A percentile compares a stretch with the other conserved stretches of the same genome.
Evolutionary conservation across 108 stramenopile species (phyloP).

Genomic region (Nannochloropsis granulata): DNA sequence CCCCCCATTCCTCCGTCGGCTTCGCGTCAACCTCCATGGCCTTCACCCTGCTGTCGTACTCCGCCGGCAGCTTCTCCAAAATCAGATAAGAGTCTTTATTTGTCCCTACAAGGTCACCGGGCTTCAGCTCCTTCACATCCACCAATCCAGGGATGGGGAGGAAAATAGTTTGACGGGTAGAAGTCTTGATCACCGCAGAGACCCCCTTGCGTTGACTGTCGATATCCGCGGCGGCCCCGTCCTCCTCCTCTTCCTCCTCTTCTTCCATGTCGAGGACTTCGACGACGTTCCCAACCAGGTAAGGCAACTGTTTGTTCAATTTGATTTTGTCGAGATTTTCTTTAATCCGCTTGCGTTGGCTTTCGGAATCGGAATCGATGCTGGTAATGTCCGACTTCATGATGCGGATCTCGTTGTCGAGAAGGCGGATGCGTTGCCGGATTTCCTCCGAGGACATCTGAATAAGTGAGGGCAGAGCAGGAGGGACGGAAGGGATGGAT

Average conservation of each 20-base stretch:
- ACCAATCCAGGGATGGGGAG: conserved; percentile 97
- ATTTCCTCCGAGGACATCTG: conserved; percentile 75
- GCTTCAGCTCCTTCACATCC: conserved; percentile 76
- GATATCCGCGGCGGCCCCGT: conserved; percentile 36
- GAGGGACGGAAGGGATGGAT: background rate
- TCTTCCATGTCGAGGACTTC: conserved; percentile 52
- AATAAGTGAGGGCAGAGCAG: background rate
- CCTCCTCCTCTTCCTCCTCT: conserved; percentile 70
- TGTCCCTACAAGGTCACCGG: conserved; percentile 92
- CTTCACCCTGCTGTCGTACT: conserved; percentile 94
- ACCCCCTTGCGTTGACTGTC: conserved; percentile 34
- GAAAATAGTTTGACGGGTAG: conserved; percentile 86
- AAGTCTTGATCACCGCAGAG: conserved; percentile 46
- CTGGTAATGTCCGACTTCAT: conserved; percentile 88
- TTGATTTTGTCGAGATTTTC: conserved; percentile 99
- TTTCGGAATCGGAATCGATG: conserved; percentile 66
- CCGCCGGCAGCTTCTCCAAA: conserved; percentile 96
- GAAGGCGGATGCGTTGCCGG: conserved; percentile 80
- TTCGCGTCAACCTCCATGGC: conserved; percentile 98
- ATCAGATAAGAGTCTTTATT: conserved; percentile 99
- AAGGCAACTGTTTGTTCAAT: conserved; percentile 97
- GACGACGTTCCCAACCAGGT: conserved; percentile 94
- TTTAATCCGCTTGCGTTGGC: conserved; percentile 77
- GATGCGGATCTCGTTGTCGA: conserved; percentile 93
- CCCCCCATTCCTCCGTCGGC: conserved; percentile 83